These are phyloP conservation scores for Dictyostelium gargantuum DNA, from an alignment of 208 protist species.

Conservation along the genomic window DNA sequence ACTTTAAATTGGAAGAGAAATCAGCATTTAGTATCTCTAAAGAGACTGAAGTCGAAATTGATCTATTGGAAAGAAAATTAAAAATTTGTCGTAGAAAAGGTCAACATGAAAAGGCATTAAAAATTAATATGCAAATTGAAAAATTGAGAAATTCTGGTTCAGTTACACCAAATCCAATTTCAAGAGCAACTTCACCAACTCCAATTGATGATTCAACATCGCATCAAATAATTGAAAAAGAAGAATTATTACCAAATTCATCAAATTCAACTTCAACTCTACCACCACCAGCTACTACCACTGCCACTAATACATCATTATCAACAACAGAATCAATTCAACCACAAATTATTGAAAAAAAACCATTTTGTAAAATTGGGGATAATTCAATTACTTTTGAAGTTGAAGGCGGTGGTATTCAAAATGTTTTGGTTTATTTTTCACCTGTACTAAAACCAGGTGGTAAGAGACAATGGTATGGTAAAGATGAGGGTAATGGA, in stretches of 20 bases:
- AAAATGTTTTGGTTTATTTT: conserved; percentile 56
- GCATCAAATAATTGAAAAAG: background rate
- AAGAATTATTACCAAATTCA: too few species aligned
- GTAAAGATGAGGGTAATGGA: conserved; percentile 55
- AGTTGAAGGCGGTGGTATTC: conserved; percentile 48
- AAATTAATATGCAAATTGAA: conserved; percentile 64
- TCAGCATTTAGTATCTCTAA: conserved; percentile 65
- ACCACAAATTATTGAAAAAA: background rate
- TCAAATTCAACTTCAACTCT: background rate
- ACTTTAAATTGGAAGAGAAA: conserved; percentile 62
- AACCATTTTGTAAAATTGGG: conserved; percentile 31
- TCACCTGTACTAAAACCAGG: conserved; percentile 50
- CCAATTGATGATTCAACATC: background rate
- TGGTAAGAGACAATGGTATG: conserved; percentile 52
- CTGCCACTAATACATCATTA: too few species aligned
- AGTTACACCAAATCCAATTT: background rate
- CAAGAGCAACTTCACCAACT: conserved; percentile 32
- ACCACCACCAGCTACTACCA: background rate
- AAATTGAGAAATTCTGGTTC: conserved; percentile 43
- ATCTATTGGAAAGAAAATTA: conserved; percentile 60
- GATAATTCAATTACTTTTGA: conserved; percentile 65
- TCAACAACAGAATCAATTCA: too few species aligned
- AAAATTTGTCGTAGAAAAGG: conserved; percentile 74
- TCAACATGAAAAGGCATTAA: conserved; percentile 71
- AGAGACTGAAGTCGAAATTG: conserved; percentile 71